Evolutionary conservation across 495 filamentous ascomycete species (phyloP), one percentile per base, ranked within the genome.

Genomic region (Hypoxylon subgilvum): DNA sequence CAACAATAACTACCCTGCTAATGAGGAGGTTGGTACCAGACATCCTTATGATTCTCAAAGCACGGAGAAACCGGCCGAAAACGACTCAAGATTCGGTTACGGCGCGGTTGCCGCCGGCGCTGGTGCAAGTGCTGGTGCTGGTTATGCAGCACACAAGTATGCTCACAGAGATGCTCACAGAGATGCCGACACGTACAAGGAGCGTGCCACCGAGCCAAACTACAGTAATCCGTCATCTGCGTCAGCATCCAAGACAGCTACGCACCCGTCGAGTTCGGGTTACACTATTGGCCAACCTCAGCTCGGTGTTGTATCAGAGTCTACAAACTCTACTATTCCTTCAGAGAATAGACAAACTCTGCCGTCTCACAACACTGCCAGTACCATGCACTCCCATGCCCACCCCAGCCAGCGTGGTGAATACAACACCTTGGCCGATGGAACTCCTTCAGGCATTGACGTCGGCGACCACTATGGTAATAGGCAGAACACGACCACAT

Each of bases 401-500:
- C n/a, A 43, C 19, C 22, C 31, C 6, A 55, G 27, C 22, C 56
- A 53, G 1, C 40, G 56, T 3, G 53, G 60, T 43, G 36, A 69
- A 10, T 64, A 71, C 34, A 63, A 66, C 21, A 45, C 34, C 7
- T 28, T 70, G 10, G 9, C 48, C 4, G 62, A 55, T 28, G 63
- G 63, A 1, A 67, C 63, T 0, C 45, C 69, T 6, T 68, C 70
- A 0, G 69, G 69, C 2, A 40, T 66, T 9, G 47, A 61, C 46
- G 35, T 21, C 12, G 34, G 34, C 4, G 36, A 34, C 8, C 44
- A 60, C 22, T 23, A 43, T 2, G 25, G 10, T 1, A 32, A 43
- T 18, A 38, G n/a, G n/a, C n/a, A 31, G 9, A 25, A 40, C 13
- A 31, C 9, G 1, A 7, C 30, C 2, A 5, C 13, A 1, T 27